These are phyloP conservation scores for Platanus orientalis DNA, from an alignment of 164 flowering plant species.

Conservation along the genomic window DNA sequence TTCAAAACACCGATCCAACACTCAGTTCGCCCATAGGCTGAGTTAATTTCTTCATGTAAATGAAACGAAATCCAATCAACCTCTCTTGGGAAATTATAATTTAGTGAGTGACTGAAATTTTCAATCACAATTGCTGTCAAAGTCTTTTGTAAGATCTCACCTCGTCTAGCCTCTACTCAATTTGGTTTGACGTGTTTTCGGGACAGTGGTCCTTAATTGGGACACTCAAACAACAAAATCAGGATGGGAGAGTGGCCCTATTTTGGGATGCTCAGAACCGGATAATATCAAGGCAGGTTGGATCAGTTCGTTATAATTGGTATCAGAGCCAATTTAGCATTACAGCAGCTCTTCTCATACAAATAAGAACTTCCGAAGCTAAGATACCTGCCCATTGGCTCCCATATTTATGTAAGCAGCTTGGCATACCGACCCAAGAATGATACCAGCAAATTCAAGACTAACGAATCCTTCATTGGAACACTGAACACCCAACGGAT, in stretches of 20 bases:
- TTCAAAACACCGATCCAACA: conserved; percentile 47
- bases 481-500: conserved; percentile 31
- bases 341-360: neutral
- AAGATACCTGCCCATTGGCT: conserved; percentile 42
- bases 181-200: too few relatives aligned
- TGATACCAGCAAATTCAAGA: conserved; percentile 52
- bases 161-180: too few relatives aligned
- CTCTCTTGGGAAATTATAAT: neutral
- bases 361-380: neutral
- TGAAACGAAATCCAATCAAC: neutral
- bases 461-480: conserved; percentile 40
- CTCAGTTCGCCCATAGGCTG: conserved; percentile 34
- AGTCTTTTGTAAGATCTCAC: too few relatives aligned
- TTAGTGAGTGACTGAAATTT: neutral
- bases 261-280: too few relatives aligned
- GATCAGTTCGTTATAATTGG: too few relatives aligned
- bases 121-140: neutral
- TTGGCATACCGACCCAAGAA: conserved; percentile 51
- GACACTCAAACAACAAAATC: too few relatives aligned
- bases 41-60: conserved; percentile 30
- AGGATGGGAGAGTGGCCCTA: too few relatives aligned
- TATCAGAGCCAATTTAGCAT: too few relatives aligned
- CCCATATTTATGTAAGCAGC: conserved; percentile 58
- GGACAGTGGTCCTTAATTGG: too few relatives aligned
- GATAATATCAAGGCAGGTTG: too few relatives aligned